Evolutionary conservation across 768 basidiomycete species (phyloP).

Genomic region (Trichaptum fuscoviolaceum): DNA sequence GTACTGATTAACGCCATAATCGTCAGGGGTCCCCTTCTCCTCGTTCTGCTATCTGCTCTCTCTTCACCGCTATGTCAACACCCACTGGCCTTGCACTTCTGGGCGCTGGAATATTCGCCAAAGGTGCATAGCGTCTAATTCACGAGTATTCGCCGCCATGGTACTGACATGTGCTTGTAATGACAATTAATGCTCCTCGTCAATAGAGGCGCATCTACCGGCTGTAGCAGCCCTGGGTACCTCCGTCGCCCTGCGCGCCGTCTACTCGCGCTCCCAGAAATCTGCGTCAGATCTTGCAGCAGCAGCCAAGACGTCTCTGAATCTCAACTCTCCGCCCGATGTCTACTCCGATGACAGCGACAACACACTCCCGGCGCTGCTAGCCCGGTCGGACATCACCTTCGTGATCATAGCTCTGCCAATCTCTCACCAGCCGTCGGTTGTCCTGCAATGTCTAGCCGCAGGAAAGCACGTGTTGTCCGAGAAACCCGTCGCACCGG

Average conservation of each 20-base stretch:
- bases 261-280: conserved; percentile 75
- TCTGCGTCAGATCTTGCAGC: conserved; percentile 50
- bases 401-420: conserved; percentile 76
- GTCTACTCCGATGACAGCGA: conserved; percentile 52
- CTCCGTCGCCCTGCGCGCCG: conserved; percentile 50
- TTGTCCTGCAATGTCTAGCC: conserved; percentile 56
- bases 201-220: conserved; percentile 66
- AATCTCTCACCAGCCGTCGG: conserved; percentile 64
- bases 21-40: neutral
- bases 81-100: conserved; percentile 63
- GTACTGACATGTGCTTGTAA: conserved; percentile 12
- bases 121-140: conserved; percentile 47
- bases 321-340: conserved; percentile 35
- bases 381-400: conserved; percentile 61
- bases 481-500: conserved; percentile 82
- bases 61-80: conserved; percentile 30
- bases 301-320: conserved; percentile 36
- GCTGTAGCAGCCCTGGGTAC: conserved; percentile 52
- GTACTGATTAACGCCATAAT: neutral
- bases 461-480: conserved; percentile 86
- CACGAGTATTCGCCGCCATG: conserved; percentile 9
- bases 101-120: conserved; percentile 76
- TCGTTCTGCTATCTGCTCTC: neutral
- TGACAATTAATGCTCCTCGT: conserved; percentile 9
- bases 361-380: conserved; percentile 53